Evolutionary conservation across 495 filamentous ascomycete species (phyloP).

Genomic region (Cryomyces minteri): DNA sequence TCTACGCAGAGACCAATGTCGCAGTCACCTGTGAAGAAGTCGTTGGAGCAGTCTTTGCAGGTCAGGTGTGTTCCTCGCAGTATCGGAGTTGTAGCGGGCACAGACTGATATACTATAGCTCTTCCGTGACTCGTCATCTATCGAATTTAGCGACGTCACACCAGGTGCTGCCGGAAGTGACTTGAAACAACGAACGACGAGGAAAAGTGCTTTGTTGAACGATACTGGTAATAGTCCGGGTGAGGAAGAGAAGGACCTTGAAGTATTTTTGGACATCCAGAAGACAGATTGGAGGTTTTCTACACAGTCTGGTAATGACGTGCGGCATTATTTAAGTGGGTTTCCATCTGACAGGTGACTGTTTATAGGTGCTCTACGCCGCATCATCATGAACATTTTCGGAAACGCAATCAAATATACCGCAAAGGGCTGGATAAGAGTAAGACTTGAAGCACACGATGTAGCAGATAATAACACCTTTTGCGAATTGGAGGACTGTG

Average conservation of each 20-base stretch:
- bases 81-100: background rate
- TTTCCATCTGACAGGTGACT: too few relatives aligned
- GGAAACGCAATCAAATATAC: slow-evolving; percentile 21
- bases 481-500: too few relatives aligned
- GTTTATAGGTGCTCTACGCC: slow-evolving; percentile 6
- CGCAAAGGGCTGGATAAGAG: slow-evolving; percentile 8
- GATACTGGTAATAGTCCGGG: too few relatives aligned
- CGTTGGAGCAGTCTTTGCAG: slow-evolving; percentile 13
- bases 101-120: too few relatives aligned
- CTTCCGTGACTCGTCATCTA: too few relatives aligned
- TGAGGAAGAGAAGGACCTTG: background rate
- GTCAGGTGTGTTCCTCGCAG: too few relatives aligned
- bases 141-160: too few relatives aligned
- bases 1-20: slow-evolving; percentile 9
- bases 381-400: slow-evolving; percentile 19
- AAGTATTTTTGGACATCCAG: slow-evolving; percentile 8
- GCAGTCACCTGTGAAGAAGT: slow-evolving; percentile 13
- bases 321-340: too few relatives aligned
- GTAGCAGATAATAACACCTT: background rate
- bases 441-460: background rate
- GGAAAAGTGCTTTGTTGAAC: slow-evolving; percentile 2
- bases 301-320: too few relatives aligned
- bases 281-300: slow-evolving; percentile 4
- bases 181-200: background rate
- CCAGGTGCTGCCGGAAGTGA: background rate